A percentile compares a stretch with the other conserved stretches of the same genome.
Conservation (phyloP, 73 alveolate species). For the Paramecium sonneborni region DNA sequence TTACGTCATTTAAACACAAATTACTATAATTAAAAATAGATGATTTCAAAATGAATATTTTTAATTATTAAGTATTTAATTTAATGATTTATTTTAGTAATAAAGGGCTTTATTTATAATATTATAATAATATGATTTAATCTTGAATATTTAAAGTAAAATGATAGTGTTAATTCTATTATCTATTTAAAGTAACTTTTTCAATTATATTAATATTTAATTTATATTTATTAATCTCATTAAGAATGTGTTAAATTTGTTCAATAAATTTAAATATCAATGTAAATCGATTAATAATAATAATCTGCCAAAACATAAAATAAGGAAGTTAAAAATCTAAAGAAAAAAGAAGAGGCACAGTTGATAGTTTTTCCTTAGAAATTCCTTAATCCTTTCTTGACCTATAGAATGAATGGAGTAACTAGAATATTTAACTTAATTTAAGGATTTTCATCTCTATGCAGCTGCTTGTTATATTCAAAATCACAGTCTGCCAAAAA, state of each 20-base stretch:
- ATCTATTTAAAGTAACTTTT: not conserved
- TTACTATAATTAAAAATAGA: not conserved
- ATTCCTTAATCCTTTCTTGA: constrained; percentile 7
- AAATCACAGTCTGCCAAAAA: not conserved
- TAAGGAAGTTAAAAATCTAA: not conserved
- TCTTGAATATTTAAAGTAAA: no score
- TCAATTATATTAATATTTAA: not conserved
- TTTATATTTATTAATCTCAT: not conserved
- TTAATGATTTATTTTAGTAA: not conserved
- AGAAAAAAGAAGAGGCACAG: not conserved
- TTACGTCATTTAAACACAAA: not conserved
- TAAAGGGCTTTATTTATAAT: not conserved
- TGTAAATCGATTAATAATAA: not conserved
- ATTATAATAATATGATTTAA: no score
- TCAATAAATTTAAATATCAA: not conserved
- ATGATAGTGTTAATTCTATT: no score
- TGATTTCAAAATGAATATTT: not conserved
- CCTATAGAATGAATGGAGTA: constrained; percentile 53
- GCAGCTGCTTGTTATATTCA: not conserved
- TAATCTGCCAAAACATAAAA: not conserved
- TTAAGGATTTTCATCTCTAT: constrained; percentile 32
- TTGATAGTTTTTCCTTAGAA: constrained; percentile 9
- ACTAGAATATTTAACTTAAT: not conserved
- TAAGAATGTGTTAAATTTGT: not conserved
- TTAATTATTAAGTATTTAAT: not conserved